Conservation (phyloP, 1,284 basidiomycete species). For the Apiotrichum akiyoshidainum region DNA sequence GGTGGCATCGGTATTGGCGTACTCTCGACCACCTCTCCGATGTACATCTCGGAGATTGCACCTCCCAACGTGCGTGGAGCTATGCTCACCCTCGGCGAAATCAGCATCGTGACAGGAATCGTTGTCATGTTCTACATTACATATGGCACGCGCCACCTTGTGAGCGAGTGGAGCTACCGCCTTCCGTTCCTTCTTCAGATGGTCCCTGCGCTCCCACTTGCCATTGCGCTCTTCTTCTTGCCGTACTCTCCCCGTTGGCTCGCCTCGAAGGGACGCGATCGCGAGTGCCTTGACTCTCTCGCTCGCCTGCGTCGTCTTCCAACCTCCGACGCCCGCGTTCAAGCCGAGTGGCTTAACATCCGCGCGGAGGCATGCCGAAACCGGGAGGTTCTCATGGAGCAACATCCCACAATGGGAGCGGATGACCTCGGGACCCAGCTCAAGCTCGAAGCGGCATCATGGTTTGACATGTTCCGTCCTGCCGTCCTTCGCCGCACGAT, state of each 20-base stretch:
- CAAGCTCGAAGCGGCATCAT: slow-evolving; percentile 22
- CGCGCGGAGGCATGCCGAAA: slow-evolving; percentile 36
- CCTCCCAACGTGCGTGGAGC: slow-evolving; percentile 61
- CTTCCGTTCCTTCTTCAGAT: slow-evolving; percentile 40
- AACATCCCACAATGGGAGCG: slow-evolving; percentile 20
- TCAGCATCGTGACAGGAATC: slow-evolving; percentile 64
- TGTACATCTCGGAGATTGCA: slow-evolving; percentile 45
- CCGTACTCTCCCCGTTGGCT: slow-evolving; percentile 63
- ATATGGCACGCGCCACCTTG: slow-evolving; percentile 25
- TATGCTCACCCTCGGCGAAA: slow-evolving; percentile 70
- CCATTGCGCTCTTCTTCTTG: slow-evolving; percentile 49
- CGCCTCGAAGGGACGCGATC: slow-evolving; percentile 49
- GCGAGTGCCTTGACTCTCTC: slow-evolving; percentile 33
- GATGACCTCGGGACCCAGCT: slow-evolving; percentile 17
- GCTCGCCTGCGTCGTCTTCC: slow-evolving; percentile 38
- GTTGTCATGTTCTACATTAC: slow-evolving; percentile 21
- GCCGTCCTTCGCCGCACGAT: slow-evolving; percentile 21
- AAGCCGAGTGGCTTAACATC: slow-evolving; percentile 45
- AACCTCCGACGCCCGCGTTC: slow-evolving; percentile 31
- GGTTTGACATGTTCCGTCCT: slow-evolving; percentile 31
- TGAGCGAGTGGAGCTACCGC: slow-evolving; percentile 27
- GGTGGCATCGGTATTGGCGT: slow-evolving; percentile 35
- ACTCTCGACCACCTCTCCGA: slow-evolving; percentile 44
- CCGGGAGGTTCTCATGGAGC: slow-evolving; percentile 16
- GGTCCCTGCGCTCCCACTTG: slow-evolving; percentile 22